These are phyloP conservation scores for Chlamydomonas applanata DNA, from an alignment of 139 green algal species.

Conservation along the genomic window DNA sequence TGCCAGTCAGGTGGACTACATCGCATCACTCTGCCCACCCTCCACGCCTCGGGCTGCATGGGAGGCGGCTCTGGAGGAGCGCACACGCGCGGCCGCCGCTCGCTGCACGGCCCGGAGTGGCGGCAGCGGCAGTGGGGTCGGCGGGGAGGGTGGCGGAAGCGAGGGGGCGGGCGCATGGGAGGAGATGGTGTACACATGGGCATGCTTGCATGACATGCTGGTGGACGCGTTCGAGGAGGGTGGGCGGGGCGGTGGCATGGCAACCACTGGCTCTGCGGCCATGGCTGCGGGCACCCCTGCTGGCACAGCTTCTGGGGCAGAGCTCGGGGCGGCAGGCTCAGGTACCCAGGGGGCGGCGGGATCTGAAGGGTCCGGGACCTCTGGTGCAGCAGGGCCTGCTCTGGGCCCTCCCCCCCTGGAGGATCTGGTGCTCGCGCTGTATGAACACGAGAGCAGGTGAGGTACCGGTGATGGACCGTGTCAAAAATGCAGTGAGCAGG, in stretches of 20 bases:
- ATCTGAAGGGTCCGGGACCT: too few relatives aligned
- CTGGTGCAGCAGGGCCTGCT: neutral
- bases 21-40: constrained; percentile 27
- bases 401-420: neutral
- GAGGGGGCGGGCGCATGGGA: constrained; percentile 30
- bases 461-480: too few relatives aligned
- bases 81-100: neutral
- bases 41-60: constrained; percentile 17
- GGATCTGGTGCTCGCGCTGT: constrained; percentile 22
- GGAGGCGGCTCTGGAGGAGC: constrained; percentile 38
- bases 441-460: constrained; percentile 12
- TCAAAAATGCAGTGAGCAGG: too few relatives aligned
- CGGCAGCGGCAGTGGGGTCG: neutral
- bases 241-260: neutral
- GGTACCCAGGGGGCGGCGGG: too few relatives aligned
- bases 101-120: neutral
- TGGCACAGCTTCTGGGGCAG: too few relatives aligned
- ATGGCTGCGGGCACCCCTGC: too few relatives aligned
- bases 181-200: constrained; percentile 55
- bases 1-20: constrained; percentile 43
- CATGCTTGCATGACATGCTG: constrained; percentile 38
- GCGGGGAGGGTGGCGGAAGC: too few relatives aligned
- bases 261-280: neutral
- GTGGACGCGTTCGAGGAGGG: neutral
- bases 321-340: neutral